Percentiles rank a stretch among this genome's conserved stretches.
Evolutionary conservation across 2,329 filamentous ascomycete species (phyloP).

Genomic region (Hypoxylon sp.): DNA sequence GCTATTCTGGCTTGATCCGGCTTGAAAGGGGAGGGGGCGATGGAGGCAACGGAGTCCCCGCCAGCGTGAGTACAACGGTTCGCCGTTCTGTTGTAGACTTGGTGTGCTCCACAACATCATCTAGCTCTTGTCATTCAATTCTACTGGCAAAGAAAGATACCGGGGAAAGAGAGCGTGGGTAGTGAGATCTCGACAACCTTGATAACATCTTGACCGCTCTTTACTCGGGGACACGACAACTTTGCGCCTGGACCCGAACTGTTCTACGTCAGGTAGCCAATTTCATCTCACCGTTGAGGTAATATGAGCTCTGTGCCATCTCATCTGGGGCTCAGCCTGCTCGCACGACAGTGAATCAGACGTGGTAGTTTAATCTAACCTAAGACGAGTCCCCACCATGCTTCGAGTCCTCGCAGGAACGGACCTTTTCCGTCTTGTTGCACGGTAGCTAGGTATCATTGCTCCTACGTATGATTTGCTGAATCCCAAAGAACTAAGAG

Average conservation of each 20-base stretch:
- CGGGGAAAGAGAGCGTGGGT: neutral
- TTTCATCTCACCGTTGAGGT: constrained; percentile 4
- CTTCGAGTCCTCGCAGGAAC: constrained; percentile 12
- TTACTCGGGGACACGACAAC: constrained; percentile 13
- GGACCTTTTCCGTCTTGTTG: neutral
- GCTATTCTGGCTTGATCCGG: constrained; percentile 1
- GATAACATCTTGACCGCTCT: constrained; percentile 21
- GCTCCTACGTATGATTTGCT: neutral
- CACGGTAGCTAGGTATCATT: constrained; percentile 3
- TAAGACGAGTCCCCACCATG: constrained; percentile 18
- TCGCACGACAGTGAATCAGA: constrained; percentile 19
- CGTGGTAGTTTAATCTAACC: constrained; percentile 19
- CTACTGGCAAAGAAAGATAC: neutral
- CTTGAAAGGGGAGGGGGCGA: neutral
- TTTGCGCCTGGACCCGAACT: neutral
- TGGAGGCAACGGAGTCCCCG: neutral
- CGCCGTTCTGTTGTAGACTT: neutral
- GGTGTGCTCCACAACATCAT: constrained; percentile 7
- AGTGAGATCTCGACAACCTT: constrained; percentile 1
- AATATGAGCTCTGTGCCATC: constrained; percentile 5
- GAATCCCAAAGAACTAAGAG: neutral
- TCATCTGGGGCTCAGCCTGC: constrained; percentile 2
- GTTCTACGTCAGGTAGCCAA: constrained; percentile 7
- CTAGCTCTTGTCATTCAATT: neutral
- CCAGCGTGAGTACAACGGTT: neutral